These are phyloP conservation scores for Clavariopsis aquatica DNA, from an alignment of 495 filamentous ascomycete genomes.

Conservation along the genomic window DNA sequence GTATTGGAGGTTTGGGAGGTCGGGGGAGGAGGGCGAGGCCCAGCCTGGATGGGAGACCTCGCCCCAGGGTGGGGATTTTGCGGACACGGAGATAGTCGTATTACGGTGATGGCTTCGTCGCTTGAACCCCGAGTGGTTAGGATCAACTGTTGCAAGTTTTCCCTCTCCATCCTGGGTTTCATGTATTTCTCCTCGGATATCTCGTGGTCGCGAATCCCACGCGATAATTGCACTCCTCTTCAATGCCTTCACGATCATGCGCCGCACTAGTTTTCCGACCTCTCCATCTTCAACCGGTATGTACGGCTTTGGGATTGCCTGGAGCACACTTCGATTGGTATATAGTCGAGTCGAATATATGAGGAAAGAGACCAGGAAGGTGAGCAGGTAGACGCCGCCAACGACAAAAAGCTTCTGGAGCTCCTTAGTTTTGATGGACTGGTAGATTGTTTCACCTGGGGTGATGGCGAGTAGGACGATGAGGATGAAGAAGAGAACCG, in stretches of 20 bases:
- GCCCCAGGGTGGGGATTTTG: constrained; percentile 67
- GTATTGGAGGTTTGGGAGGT: constrained; percentile 80
- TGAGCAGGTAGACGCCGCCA: constrained; percentile 73
- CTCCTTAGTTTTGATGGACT: constrained; percentile 64
- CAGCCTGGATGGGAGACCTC: constrained; percentile 83
- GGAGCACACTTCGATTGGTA: constrained; percentile 74
- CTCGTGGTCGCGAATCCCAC: constrained; percentile 71
- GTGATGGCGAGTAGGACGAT: constrained; percentile 74
- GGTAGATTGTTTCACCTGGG: constrained; percentile 79
- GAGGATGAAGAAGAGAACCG: constrained; percentile 71
- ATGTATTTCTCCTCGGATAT: constrained; percentile 43
- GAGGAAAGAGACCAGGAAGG: constrained; percentile 67
- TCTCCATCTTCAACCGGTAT: constrained; percentile 80
- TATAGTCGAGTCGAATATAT: constrained; percentile 89
- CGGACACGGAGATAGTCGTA: constrained; percentile 42
- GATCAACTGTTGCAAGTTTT: constrained; percentile 21
- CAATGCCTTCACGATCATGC: constrained; percentile 70
- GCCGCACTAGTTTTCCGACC: constrained; percentile 68
- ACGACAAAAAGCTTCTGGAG: constrained; percentile 84
- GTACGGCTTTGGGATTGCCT: constrained; percentile 80
- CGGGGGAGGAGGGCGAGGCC: constrained; percentile 72
- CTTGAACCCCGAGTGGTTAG: constrained; percentile 22
- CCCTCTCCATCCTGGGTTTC: constrained; percentile 22
- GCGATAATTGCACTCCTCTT: constrained; percentile 78
- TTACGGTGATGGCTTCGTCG: constrained; percentile 21